These are phyloP conservation scores for Psilocybe subaeruginosa DNA, from an alignment of 768 basidiomycete species.

Conservation along the genomic window DNA sequence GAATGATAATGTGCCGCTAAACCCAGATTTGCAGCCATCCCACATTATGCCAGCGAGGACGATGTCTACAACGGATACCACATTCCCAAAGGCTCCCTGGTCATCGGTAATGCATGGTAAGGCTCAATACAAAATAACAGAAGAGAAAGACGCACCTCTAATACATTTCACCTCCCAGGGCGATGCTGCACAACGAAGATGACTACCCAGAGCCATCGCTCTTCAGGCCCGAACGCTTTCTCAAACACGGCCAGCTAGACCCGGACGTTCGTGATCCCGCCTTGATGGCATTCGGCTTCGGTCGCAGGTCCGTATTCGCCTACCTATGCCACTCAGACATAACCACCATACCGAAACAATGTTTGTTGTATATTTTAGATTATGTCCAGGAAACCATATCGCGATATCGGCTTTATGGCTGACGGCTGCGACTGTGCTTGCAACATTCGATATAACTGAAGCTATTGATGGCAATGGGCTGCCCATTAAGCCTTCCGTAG, in stretches of 20 bases:
- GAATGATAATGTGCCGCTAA: not conserved
- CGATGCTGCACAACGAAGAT: conserved; percentile 35
- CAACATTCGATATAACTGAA: conserved; percentile 33
- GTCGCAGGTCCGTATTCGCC: conserved; percentile 33
- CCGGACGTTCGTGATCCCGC: conserved; percentile 38
- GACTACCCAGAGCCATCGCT: conserved; percentile 34
- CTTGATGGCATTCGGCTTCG: conserved; percentile 39
- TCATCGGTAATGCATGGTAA: conserved; percentile 39
- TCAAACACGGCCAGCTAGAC: conserved; percentile 40
- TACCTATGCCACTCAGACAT: not conserved
- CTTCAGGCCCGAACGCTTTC: conserved; percentile 53
- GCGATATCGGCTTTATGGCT: conserved; percentile 30
- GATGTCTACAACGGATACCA: conserved; percentile 48
- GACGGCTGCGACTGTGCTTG: conserved; percentile 32
- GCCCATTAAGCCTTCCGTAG: conserved; percentile 18
- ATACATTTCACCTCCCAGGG: conserved; percentile 22
- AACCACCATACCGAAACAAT: not conserved
- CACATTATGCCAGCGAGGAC: conserved; percentile 37
- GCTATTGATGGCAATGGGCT: conserved; percentile 30
- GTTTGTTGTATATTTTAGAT: conserved; percentile 17
- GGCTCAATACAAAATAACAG: not conserved
- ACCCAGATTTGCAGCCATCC: conserved; percentile 26
- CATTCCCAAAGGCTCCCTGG: conserved; percentile 44
- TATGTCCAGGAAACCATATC: conserved; percentile 40
- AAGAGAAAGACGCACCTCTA: not conserved